Evolutionary conservation across 441 rosid genomes (phyloP).

Genomic region (Gossypium schwendimanii): DNA sequence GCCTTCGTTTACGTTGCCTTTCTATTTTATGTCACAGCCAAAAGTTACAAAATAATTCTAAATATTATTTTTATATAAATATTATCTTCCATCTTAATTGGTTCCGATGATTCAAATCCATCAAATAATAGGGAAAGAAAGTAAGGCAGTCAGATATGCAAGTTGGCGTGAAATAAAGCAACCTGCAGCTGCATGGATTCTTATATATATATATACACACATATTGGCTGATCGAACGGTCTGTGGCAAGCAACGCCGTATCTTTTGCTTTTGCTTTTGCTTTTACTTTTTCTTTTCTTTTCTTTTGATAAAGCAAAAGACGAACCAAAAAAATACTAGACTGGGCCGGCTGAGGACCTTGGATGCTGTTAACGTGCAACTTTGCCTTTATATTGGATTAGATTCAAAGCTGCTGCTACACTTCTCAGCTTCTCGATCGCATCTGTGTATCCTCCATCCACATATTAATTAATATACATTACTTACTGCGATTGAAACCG

Average conservation of each 20-base stretch:
- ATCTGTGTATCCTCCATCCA: neutral
- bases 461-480: neutral
- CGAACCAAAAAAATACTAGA: slow-evolving; percentile 21
- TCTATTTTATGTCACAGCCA: neutral
- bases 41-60: neutral
- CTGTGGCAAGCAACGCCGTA: neutral
- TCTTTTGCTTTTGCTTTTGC: slow-evolving; percentile 44
- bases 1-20: neutral
- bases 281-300: slow-evolving; percentile 32
- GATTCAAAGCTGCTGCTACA: neutral
- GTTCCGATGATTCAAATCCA: neutral
- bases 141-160: neutral
- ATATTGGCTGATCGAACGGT: neutral
- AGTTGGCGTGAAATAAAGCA: neutral
- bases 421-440: neutral
- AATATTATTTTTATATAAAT: too few relatives aligned
- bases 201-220: neutral
- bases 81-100: neutral
- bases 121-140: neutral
- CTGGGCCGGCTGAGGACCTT: slow-evolving; percentile 18
- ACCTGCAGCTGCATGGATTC: neutral
- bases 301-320: slow-evolving; percentile 43
- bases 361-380: slow-evolving; percentile 30
- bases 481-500: neutral
- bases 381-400: slow-evolving; percentile 19